phyloP scores from a whole-genome alignment of 2,329 filamentous ascomycete species.

The Biscogniauxia mediterranea region DNA sequence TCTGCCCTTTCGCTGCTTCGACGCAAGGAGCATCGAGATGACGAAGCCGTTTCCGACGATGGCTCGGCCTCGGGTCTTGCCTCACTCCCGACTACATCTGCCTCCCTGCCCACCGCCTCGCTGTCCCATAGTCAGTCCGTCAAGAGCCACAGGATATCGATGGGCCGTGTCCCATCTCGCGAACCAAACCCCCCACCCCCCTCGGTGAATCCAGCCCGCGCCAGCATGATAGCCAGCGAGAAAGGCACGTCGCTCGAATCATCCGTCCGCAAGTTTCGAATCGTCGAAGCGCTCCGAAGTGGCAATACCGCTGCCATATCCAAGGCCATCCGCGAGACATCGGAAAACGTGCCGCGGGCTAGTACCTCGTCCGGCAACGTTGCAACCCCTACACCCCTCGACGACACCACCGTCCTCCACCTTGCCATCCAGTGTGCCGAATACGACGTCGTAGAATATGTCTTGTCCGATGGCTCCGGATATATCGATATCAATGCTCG shows the following conservation, averaged over 20 bases:
- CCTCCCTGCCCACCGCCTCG: slow-evolving; percentile 34
- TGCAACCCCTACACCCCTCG: slow-evolving; percentile 48
- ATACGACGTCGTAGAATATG: slow-evolving; percentile 86
- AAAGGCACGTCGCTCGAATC: slow-evolving; percentile 72
- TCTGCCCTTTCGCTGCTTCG: slow-evolving; percentile 54
- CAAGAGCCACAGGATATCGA: slow-evolving; percentile 48
- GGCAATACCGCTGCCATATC: slow-evolving; percentile 90
- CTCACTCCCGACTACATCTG: slow-evolving; percentile 32
- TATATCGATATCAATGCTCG: slow-evolving; percentile 81
- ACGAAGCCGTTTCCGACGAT: slow-evolving; percentile 49
- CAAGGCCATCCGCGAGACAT: slow-evolving; percentile 72
- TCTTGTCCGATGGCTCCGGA: slow-evolving; percentile 71
- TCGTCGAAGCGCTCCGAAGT: slow-evolving; percentile 87
- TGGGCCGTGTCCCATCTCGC: slow-evolving; percentile 41
- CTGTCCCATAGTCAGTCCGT: slow-evolving; percentile 36
- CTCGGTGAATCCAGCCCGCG: slow-evolving; percentile 16
- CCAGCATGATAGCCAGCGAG: slow-evolving; percentile 29
- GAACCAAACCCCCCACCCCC: slow-evolving; percentile 19
- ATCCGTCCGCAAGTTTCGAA: slow-evolving; percentile 88
- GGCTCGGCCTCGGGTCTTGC: slow-evolving; percentile 37
- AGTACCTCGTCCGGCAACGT: slow-evolving; percentile 56
- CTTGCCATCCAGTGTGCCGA: slow-evolving; percentile 95
- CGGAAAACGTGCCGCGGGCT: slow-evolving; percentile 49
- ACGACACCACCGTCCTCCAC: slow-evolving; percentile 88
- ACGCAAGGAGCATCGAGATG: slow-evolving; percentile 50